Base-by-base conservation (phyloP, 2,329 filamentous ascomycete species). In the Trichoderma endophyticum region DNA sequence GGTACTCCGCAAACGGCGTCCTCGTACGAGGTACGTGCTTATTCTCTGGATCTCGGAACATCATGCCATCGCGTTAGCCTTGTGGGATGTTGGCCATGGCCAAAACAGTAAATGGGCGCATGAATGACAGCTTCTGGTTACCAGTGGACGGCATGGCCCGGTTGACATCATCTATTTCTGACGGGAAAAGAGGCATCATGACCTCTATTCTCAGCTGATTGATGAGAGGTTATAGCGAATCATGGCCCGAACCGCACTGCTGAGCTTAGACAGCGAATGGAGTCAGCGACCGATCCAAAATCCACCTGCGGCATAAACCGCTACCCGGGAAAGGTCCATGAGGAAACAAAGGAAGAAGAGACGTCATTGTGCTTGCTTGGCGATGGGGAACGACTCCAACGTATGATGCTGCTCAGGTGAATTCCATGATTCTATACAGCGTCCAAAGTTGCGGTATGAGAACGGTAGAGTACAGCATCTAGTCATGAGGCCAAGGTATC, bases 251-350 rank as follows among this genome's bases (percentile, higher is more conserved):
- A 54, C 61, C 57, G 21, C 39, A 59, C 36, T 18, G 54, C 54
- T 34, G 21, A 62, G 34, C 57, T 59, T 59, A 28, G 36, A 30
- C 32, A 4, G 21, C 14, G 21, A 43, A 43, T 30, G 66, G 57
- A 57, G 32, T 30, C 24, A n/a, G 21, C 24, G 6, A 26, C 18
- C 24, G 18, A 21, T 18, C 24, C 6, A 5, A 54, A 70, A 48
- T 54, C 66, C 57, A 70, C 57, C 30, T 70, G 66, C 57, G 66
- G 57, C 66, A 62, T 70, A 70, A 62, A 62, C 14, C 66, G 30
- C 34, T n/a, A 36, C 12, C 56, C 26, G 28, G 15, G 24, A 30
- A 32, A 60, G 28, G 7, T 21, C 11, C 28, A 21, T 11, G 57
- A 34, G 28, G 57, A 60, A 12, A 32, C 28, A 24, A 28, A 15